A percentile compares a stretch with the other conserved stretches of the same genome.
phyloP scores from a whole-genome alignment of 768 basidiomycete genomes.

The Kwoniella sp. region DNA sequence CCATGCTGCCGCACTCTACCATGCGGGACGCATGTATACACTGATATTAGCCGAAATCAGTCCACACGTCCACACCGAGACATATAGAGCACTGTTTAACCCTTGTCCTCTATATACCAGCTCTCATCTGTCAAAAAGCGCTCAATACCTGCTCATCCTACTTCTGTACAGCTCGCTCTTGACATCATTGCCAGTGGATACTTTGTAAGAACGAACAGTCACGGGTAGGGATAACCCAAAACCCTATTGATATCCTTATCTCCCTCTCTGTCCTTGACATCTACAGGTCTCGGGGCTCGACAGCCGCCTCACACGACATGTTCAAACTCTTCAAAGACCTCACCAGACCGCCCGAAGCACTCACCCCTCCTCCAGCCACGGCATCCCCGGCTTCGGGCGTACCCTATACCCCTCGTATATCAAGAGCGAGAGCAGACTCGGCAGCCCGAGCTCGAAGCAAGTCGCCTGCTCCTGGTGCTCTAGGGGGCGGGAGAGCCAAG shows the following conservation, averaged over 20 bases:
- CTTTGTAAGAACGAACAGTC: neutral
- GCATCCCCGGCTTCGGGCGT: constrained; percentile 9
- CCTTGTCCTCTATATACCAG: no score
- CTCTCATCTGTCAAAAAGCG: neutral
- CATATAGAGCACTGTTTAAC: no score
- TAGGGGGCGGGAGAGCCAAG: neutral
- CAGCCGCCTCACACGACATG: constrained; percentile 38
- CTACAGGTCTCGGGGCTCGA: no score
- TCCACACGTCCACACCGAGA: no score
- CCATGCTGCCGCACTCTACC: neutral
- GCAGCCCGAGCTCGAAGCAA: constrained; percentile 14
- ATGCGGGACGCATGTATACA: neutral
- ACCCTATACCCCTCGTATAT: constrained; percentile 9
- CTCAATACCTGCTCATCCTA: no score
- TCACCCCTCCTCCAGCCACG: constrained; percentile 28
- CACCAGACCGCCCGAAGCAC: constrained; percentile 41
- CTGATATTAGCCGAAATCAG: neutral
- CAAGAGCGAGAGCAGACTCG: constrained; percentile 13
- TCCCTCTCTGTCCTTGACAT: no score
- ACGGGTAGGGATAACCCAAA: neutral
- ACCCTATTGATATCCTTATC: neutral
- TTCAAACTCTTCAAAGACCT: constrained; percentile 53
- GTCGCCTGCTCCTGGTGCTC: constrained; percentile 10
- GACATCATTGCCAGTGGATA: neutral
- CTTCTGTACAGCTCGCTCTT: neutral